Conservation (phyloP, 2,329 filamentous ascomycete species). For the Colletotrichum sp. region DNA sequence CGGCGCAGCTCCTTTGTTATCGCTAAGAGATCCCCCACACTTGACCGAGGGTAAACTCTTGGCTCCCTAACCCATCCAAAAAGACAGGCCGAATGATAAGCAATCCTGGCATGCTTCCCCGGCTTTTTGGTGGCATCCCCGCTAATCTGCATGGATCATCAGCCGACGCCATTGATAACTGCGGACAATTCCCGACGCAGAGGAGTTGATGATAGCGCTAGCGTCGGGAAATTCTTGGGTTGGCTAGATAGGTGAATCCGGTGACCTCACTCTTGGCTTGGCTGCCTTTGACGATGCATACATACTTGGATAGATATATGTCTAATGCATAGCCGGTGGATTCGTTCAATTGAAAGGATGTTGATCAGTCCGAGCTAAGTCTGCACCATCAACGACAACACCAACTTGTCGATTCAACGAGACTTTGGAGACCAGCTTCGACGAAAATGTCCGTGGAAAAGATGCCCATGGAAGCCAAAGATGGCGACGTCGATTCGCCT, state of each 20-base stretch:
- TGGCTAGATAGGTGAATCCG: conserved; percentile 13
- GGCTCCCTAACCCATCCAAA: neutral
- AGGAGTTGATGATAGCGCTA: neutral
- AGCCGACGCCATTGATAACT: neutral
- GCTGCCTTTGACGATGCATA: neutral
- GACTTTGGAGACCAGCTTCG: neutral
- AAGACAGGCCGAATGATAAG: conserved; percentile 1
- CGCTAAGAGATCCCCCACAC: neutral
- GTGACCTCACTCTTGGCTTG: conserved; percentile 1
- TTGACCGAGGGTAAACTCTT: conserved; percentile 4
- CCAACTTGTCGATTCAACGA: neutral
- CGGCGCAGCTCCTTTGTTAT: neutral
- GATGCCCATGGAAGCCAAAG: conserved; percentile 1
- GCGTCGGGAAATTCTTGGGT: neutral
- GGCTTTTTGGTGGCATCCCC: neutral
- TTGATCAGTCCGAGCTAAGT: neutral
- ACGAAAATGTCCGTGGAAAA: conserved; percentile 2
- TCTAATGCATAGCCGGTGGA: neutral
- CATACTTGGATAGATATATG: conserved; percentile 6
- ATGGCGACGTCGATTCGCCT: conserved; percentile 1
- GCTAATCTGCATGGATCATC: conserved; percentile 6
- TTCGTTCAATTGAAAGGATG: neutral
- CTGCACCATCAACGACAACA: neutral
- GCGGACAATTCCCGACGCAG: neutral
- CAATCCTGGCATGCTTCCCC: neutral